A percentile compares a stretch with the other conserved stretches of the same genome.
Conservation (phyloP, 2,329 filamentous ascomycete genomes). For the Incumbomyces lentus region DNA sequence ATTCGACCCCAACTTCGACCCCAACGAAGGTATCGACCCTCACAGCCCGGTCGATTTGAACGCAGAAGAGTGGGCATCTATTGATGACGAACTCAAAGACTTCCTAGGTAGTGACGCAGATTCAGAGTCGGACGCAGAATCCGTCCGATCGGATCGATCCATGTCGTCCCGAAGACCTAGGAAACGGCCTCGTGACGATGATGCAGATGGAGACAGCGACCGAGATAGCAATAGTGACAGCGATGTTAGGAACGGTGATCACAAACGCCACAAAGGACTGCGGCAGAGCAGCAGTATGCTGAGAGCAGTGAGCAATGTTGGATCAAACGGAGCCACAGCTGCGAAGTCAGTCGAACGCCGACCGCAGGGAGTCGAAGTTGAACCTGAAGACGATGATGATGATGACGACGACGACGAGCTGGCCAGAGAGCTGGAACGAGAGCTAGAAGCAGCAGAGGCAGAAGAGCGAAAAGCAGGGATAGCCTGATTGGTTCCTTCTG, state of each 20-base stretch:
- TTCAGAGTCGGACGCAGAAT: constrained; percentile 39
- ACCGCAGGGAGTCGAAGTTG: constrained; percentile 14
- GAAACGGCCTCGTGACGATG: constrained; percentile 1
- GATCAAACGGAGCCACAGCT: constrained; percentile 11
- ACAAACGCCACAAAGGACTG: background rate
- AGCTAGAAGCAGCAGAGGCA: constrained; percentile 37
- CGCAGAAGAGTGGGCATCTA: constrained; percentile 51
- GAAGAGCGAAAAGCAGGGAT: constrained; percentile 4
- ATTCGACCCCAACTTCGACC: constrained; percentile 41
- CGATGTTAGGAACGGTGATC: constrained; percentile 2
- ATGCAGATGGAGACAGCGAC: background rate
- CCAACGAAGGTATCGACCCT: constrained; percentile 24
- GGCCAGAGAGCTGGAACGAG: constrained; percentile 49
- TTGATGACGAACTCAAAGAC: constrained; percentile 64
- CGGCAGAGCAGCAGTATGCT: background rate
- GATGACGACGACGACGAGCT: constrained; percentile 36
- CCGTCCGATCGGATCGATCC: constrained; percentile 23
- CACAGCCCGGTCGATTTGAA: constrained; percentile 39
- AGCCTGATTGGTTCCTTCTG: background rate
- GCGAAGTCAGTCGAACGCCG: constrained; percentile 23
- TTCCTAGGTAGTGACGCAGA: constrained; percentile 50
- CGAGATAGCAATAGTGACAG: constrained; percentile 1
- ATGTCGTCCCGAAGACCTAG: constrained; percentile 18
- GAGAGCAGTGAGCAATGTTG: constrained; percentile 2
- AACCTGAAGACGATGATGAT: no score